Conservation (phyloP, 441 rosid genomes). For the Populus hybrid region DNA sequence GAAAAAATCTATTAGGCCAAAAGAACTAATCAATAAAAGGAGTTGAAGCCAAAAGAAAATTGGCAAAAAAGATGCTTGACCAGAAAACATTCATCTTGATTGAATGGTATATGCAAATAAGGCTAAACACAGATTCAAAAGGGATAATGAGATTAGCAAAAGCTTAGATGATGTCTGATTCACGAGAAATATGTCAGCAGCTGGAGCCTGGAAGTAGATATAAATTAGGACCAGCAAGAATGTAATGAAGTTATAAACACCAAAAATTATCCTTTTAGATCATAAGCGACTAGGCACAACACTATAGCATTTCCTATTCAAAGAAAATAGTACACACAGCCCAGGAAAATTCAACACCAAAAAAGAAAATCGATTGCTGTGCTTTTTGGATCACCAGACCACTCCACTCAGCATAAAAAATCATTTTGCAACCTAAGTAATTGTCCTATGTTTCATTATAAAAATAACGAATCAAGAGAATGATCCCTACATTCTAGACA, state of each 20-base stretch:
- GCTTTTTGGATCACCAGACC: background rate
- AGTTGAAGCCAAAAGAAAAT: background rate
- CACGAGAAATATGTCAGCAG: background rate
- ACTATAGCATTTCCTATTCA: background rate
- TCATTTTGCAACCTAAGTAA: background rate
- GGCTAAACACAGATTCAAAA: background rate
- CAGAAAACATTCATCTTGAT: background rate
- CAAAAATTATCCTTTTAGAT: background rate
- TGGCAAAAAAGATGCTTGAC: background rate
- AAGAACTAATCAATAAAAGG: conserved; percentile 7
- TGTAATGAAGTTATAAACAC: background rate
- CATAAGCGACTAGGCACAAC: background rate
- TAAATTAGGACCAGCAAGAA: background rate
- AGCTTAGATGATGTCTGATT: background rate
- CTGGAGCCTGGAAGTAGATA: background rate
- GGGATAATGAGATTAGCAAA: background rate
- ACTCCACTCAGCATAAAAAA: background rate
- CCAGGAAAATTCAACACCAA: background rate
- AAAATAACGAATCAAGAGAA: background rate
- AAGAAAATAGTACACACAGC: background rate
- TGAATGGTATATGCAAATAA: background rate
- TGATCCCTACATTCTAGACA: background rate
- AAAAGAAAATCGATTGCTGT: background rate
- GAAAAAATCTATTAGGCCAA: background rate
- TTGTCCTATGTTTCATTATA: background rate